A percentile compares a stretch with the other conserved stretches of the same genome.
These are phyloP conservation scores for Phytophthora hybrid DNA, from an alignment of 352 stramenopile genomes.

Conservation along the genomic window DNA sequence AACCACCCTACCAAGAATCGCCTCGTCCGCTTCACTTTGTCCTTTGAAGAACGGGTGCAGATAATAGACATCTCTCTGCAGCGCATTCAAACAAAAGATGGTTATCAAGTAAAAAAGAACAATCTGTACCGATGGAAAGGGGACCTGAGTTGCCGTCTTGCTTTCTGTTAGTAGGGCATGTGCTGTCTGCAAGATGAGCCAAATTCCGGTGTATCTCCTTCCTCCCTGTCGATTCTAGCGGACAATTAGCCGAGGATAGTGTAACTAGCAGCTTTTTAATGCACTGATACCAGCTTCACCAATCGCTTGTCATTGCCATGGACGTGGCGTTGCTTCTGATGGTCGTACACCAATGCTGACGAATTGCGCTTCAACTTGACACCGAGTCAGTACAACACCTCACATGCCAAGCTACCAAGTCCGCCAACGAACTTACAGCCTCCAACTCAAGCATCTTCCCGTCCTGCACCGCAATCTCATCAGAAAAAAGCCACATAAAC, in stretches of 20 bases:
- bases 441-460: constrained; percentile 63
- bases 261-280: background rate
- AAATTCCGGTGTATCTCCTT: constrained; percentile 83
- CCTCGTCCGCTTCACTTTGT: constrained; percentile 84
- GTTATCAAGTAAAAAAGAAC: background rate
- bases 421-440: constrained; percentile 44
- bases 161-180: constrained; percentile 73
- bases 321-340: constrained; percentile 54
- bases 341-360: constrained; percentile 69
- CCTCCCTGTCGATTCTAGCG: constrained; percentile 66
- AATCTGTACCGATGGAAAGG: background rate
- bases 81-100: background rate
- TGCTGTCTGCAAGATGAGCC: constrained; percentile 83
- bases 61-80: constrained; percentile 86
- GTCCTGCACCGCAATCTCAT: constrained; percentile 31
- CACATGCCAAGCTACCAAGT: background rate
- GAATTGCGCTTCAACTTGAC: constrained; percentile 66
- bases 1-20: constrained; percentile 68
- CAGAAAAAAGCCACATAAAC: background rate
- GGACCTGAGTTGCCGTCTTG: constrained; percentile 87
- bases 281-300: constrained; percentile 61
- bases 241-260: background rate
- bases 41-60: constrained; percentile 85
- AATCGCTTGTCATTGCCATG: constrained; percentile 67
- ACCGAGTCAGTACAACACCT: constrained; percentile 5